These are phyloP conservation scores for Phytophthora pisi DNA, from an alignment of 352 stramenopile species.

Conservation along the genomic window DNA sequence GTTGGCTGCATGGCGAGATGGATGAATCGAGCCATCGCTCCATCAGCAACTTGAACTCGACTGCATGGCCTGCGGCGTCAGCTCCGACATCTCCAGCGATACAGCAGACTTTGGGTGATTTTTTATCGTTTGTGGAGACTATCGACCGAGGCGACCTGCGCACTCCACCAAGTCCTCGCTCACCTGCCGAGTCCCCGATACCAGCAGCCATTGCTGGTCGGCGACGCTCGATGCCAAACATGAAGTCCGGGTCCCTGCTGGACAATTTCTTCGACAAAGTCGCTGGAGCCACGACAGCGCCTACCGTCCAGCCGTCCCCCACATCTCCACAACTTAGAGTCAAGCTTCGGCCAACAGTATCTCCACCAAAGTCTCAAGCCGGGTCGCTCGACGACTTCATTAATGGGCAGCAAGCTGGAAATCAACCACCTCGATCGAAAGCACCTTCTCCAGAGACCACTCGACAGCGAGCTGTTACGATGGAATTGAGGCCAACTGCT, in stretches of 20 bases:
- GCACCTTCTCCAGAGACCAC: not conserved
- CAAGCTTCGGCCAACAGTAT: slow-evolving; percentile 7
- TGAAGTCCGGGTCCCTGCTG: slow-evolving; percentile 16
- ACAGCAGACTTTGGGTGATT: not conserved
- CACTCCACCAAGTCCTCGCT: slow-evolving; percentile 16
- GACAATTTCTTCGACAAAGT: slow-evolving; percentile 42
- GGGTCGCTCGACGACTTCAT: slow-evolving; percentile 11
- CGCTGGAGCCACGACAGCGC: not conserved
- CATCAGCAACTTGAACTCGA: not conserved
- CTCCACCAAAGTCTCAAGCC: not conserved
- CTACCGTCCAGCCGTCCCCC: not conserved
- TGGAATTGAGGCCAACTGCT: not conserved
- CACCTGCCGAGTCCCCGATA: not conserved
- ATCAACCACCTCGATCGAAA: not conserved
- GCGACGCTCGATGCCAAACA: slow-evolving; percentile 18
- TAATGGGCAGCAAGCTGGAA: slow-evolving; percentile 2
- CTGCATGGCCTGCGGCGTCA: not conserved
- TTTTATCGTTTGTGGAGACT: not conserved
- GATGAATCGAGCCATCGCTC: not conserved
- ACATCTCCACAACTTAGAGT: slow-evolving; percentile 3
- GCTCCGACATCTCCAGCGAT: not conserved
- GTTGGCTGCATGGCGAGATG: slow-evolving; percentile 70
- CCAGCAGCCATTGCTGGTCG: not conserved
- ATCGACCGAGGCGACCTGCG: slow-evolving; percentile 5
- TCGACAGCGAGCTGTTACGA: slow-evolving; percentile 26